These are phyloP conservation scores for Cryptococcus floricola DNA, from an alignment of 1,284 basidiomycete species.

Conservation along the genomic window DNA sequence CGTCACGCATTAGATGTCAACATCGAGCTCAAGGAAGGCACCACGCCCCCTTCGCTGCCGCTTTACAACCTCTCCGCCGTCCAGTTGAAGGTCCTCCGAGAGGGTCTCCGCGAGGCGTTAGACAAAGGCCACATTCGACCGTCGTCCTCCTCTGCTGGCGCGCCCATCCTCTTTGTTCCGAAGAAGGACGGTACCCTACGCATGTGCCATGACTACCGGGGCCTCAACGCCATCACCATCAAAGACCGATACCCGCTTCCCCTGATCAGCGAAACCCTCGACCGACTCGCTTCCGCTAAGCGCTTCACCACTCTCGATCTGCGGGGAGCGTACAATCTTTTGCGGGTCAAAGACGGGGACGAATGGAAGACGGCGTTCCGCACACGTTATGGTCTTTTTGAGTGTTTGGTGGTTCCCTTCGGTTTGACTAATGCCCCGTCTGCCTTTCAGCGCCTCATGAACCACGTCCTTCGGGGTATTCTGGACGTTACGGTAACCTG, in stretches of 20 bases:
- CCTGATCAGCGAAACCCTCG: constrained; percentile 21
- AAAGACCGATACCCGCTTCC: constrained; percentile 14
- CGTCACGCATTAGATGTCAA: no score
- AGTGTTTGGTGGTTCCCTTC: constrained; percentile 50
- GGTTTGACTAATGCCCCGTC: constrained; percentile 51
- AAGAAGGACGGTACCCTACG: not conserved
- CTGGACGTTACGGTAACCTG: constrained; percentile 34
- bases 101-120: not conserved
- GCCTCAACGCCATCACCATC: not conserved
- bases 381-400: constrained; percentile 43
- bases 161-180: not conserved
- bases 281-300: constrained; percentile 31
- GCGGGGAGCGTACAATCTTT: constrained; percentile 30
- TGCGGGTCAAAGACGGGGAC: constrained; percentile 28
- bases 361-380: constrained; percentile 36
- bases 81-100: not conserved
- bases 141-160: not conserved
- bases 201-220: not conserved
- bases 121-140: not conserved
- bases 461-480: constrained; percentile 31
- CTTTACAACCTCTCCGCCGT: not conserved
- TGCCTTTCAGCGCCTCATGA: constrained; percentile 43
- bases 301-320: constrained; percentile 42
- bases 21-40: no score
- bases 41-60: not conserved